phyloP scores from a whole-genome alignment of 805 yeast genomes.

The Monosporozyma aerobia region DNA sequence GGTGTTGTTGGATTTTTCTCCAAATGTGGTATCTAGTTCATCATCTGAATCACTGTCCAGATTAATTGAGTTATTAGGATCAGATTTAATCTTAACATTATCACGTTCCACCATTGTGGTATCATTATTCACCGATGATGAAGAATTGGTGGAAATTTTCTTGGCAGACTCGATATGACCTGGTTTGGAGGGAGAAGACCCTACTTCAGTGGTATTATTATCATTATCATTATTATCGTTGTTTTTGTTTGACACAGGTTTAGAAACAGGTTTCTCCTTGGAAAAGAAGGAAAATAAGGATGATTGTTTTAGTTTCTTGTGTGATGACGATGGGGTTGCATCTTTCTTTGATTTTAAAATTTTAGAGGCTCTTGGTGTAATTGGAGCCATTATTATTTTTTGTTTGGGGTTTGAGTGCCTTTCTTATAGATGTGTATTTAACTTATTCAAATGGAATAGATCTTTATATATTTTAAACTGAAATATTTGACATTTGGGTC shows the following conservation, averaged over 20 bases:
- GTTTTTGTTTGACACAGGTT: too few species aligned
- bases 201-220: neutral
- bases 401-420: neutral
- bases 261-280: slow-evolving; percentile 6
- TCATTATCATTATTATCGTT: neutral
- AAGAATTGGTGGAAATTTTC: neutral
- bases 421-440: neutral
- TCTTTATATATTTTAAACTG: neutral
- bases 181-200: slow-evolving; percentile 1
- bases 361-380: slow-evolving; percentile 20
- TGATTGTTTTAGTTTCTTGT: slow-evolving; percentile 31
- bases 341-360: slow-evolving; percentile 6
- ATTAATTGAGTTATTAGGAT: neutral
- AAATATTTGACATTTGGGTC: neutral
- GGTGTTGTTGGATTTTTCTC: neutral
- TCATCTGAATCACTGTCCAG: neutral
- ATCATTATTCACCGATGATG: neutral
- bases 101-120: neutral
- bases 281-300: slow-evolving; percentile 30
- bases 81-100: neutral
- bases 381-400: slow-evolving; percentile 11
- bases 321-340: slow-evolving; percentile 24
- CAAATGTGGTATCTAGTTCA: slow-evolving; percentile 2
- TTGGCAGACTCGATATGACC: neutral
- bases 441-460: neutral